Base-by-base conservation (phyloP, 164 flowering plant species). In the Amborella trichopoda region DNA sequence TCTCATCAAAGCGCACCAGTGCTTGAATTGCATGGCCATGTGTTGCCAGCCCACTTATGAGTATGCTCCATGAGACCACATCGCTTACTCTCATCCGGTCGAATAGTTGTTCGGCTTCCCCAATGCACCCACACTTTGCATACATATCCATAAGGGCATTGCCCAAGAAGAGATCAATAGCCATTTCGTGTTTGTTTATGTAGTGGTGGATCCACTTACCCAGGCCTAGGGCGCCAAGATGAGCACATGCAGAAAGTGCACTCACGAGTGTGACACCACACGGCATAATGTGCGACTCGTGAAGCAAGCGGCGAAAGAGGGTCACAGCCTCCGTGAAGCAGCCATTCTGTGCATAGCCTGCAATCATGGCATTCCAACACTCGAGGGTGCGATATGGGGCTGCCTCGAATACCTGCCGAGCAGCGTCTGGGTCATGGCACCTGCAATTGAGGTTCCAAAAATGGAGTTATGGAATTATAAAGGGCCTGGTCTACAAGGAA, bases 61-160 rank as follows among this genome's bases (percentile, higher is more conserved):
- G 68, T n/a, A 78, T 42, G 33, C 77, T 74, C 80, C 78, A 77
- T 39, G 83, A 69, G 44, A 72, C 66, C 36, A 72, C 48, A 55
- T 70, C 63, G 55, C 33, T 72, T 22, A 46, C 30, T 33, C 28
- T 28, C 74, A 74, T 66, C 46, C 41, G 47, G 34, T 61, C 43
- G 25, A 70, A 74, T 18, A 68, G 37, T 44, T 61, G 60, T 4
- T 55, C 49, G 49, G 76, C 72, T 50, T 66, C 66, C 30, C 39
- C n/a, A 19, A 74, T 54, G 33, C 68, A 64, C n/a, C 76, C 80
- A 61, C 74, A 68, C 42, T 55, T 68, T 1, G 70, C 63, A 46
- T 74, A 62, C 74, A 68, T 67, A 44, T 56, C 69, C 36, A 71
- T 21, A 23, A 71, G 28, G 3, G 80, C 64, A 3, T 75, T 65